Base-by-base conservation (phyloP, 495 filamentous ascomycete species). In the Aspergillus hancockii region DNA sequence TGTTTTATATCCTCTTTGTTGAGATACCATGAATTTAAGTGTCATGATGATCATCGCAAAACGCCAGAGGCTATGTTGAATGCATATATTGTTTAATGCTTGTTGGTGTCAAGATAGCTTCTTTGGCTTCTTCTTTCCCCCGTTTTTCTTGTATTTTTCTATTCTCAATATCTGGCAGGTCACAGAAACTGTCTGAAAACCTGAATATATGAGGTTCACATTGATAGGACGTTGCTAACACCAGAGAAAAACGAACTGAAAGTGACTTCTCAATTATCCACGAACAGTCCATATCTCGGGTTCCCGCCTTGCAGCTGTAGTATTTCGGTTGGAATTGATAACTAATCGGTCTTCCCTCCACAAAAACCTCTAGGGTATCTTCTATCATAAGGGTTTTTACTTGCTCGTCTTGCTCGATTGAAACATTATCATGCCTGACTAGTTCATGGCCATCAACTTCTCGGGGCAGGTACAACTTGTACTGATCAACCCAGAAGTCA, bases 291-390 rank as follows among this genome's bases (percentile, higher is more conserved):
- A 28, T 28, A 28, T 28, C 25, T 28, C 25, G 7, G 25, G n/a
- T 71, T 91, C 97, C 69, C 96, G 81, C 34, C n/a, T 13, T 8
- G 9, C 28, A 3, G 34, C 34, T 13, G 10, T 38, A 13, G 3
- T 38, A 13, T 25, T 8, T 38, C 14, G 34, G 18, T 45, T 22
- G n/a, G 14, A 45, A 45, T 5, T n/a, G 41, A 21, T 45, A 45
- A 10, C 41, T 45, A 22, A 45, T 45, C 7, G 41, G 16, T 21
- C 41, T 45, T 21, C 41, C 41, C 4, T n/a, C 41, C n/a, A 45
- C 10, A 12, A 45, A 45, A 10, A 45, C 19, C 21, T 45, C 41
- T n/a, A 45, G 19, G 10, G 41, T 45, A 22, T 45, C 41, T 6
- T n/a, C 41, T 7, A 45, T 45, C 41, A 45, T 45, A 7, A 45